Evolutionary conservation across 2,329 filamentous ascomycete species (phyloP), one percentile per base, ranked within the genome.

Genomic region (Calycina herbarum): DNA sequence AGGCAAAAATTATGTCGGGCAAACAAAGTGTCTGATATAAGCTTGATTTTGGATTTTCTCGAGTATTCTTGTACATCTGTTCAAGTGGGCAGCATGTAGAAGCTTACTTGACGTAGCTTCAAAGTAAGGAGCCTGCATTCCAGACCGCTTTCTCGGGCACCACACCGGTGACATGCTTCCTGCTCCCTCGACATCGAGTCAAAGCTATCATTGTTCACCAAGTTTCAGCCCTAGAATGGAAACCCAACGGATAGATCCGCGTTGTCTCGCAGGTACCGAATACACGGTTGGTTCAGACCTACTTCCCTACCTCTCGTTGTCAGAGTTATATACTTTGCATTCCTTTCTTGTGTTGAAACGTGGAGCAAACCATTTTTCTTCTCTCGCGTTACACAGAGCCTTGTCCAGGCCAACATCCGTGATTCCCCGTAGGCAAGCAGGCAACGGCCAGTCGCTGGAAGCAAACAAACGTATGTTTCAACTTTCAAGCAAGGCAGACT

Each of bases 301-400:
- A 31, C 27, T n/a, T 51, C 33, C 10, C 48, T 60, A 15, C 33
- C 57, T 54, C 10, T 42, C 60, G 57, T 40, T 42, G 51, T 31
- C 48, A 58, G 20, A 27, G n/a, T 54, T 54, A 27, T 27, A 54
- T 54, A 24, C 11, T 54, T 54, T 54, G 3, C 63, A 35, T 64
- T 59, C 56, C 63, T 48, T 66, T 42, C 61, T 31, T 38, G 42
- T 54, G 29, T 65, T 61, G 63, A 67, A 66, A 68, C 67, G 66
- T 68, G 67, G 70, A 70, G 63, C 64, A 70, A 67, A 67, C 61
- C 61, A 65, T 20, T 61, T 65, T 61, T 60, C 64, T 24, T 15
- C 69, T 45, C 40, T 38, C 64, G 66, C 66, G 70, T 72, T 62
- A 67, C 69, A 71, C 68, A 57, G 65, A 69, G 67, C 70, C 68